phyloP scores from a whole-genome alignment of 441 rosid species.

The Dalechampia spathulata region DNA sequence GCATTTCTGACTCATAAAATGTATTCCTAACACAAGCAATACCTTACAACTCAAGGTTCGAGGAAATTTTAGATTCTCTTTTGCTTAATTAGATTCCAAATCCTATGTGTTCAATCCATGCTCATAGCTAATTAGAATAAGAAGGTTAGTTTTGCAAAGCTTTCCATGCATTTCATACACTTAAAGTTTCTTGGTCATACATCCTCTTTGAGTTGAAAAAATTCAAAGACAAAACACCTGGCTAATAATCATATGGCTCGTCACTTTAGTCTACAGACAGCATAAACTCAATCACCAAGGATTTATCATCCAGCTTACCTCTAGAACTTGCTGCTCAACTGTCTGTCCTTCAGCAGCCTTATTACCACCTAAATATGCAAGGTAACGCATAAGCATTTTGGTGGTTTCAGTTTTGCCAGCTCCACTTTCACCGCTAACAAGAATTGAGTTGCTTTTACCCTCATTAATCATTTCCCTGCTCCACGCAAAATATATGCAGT shows the following conservation, averaged over 20 bases:
- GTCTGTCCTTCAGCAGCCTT: slow-evolving; percentile 57
- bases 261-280: background rate
- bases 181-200: background rate
- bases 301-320: slow-evolving; percentile 40
- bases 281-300: background rate
- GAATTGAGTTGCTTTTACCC: slow-evolving; percentile 69
- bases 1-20: background rate
- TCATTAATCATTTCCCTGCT: slow-evolving; percentile 77
- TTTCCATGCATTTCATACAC: background rate
- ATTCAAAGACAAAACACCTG: slow-evolving; percentile 3
- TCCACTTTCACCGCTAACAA: slow-evolving; percentile 97
- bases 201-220: background rate
- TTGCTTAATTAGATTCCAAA: background rate
- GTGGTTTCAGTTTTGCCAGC: slow-evolving; percentile 98
- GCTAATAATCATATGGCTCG: slow-evolving; percentile 2
- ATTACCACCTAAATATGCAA: slow-evolving; percentile 79
- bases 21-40: background rate
- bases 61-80: background rate
- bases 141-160: background rate
- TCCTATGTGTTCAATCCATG: background rate
- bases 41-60: background rate
- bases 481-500: slow-evolving; percentile 17
- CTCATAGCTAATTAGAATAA: background rate
- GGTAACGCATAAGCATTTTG: slow-evolving; percentile 89
- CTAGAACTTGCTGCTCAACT: slow-evolving; percentile 80